A percentile compares a stretch with the other conserved stretches of the same genome.
Evolutionary conservation across 345 rosid genomes (phyloP).

Genomic region (Hypericum androsaemum): DNA sequence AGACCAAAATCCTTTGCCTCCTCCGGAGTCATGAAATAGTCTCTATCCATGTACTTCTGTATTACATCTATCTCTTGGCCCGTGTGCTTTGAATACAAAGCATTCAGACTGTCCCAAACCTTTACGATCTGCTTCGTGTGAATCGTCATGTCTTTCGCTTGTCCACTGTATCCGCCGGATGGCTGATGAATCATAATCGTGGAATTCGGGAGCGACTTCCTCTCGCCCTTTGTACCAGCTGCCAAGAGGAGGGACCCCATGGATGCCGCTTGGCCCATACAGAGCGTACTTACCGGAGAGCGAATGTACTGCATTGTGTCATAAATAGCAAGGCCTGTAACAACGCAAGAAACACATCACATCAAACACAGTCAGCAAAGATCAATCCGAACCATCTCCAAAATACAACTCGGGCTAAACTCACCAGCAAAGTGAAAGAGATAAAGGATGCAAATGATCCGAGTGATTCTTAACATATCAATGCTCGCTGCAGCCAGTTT

Average conservation of each 20-base stretch:
- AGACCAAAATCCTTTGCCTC: slow-evolving; percentile 93
- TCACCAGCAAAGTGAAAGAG: too few relatives aligned
- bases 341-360: neutral
- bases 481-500: too few relatives aligned
- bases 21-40: slow-evolving; percentile 86
- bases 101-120: slow-evolving; percentile 80
- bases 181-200: slow-evolving; percentile 98
- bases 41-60: slow-evolving; percentile 93
- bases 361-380: too few relatives aligned
- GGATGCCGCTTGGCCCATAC: slow-evolving; percentile 98
- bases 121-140: slow-evolving; percentile 93
- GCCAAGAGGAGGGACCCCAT: slow-evolving; percentile 98
- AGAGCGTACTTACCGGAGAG: slow-evolving; percentile 80
- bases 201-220: slow-evolving; percentile 84
- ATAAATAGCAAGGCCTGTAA: slow-evolving; percentile 85
- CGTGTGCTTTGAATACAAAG: slow-evolving; percentile 62
- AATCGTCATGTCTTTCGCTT: slow-evolving; percentile 87
- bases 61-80: slow-evolving; percentile 65
- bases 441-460: too few relatives aligned
- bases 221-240: slow-evolving; percentile 85
- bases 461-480: too few relatives aligned
- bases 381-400: neutral
- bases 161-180: slow-evolving; percentile 95
- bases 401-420: neutral
- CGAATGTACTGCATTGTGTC: slow-evolving; percentile 96